A percentile compares a stretch with the other conserved stretches of the same genome.
These are phyloP conservation scores for Exophiala viscosa DNA, from an alignment of 2,329 filamentous ascomycete species.

Conservation along the genomic window DNA sequence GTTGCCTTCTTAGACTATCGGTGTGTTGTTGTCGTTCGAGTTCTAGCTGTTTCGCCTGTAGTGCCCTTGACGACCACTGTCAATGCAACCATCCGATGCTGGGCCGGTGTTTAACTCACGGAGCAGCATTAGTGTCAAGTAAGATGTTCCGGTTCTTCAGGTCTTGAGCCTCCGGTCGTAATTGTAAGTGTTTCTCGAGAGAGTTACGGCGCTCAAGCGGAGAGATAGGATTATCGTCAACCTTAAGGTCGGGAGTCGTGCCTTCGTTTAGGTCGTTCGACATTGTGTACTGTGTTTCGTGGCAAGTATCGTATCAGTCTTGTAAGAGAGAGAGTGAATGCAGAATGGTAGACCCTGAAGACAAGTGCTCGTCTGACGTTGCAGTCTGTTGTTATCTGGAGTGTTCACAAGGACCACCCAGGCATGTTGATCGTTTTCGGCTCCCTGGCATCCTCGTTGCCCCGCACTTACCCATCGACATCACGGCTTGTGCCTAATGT, in stretches of 20 bases:
- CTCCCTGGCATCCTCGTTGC: slow-evolving; percentile 6
- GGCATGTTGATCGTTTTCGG: background rate
- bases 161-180: slow-evolving; percentile 64
- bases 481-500: background rate
- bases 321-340: too few relatives aligned
- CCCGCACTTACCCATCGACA: slow-evolving; percentile 4
- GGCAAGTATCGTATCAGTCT: too few relatives aligned
- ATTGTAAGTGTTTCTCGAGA: slow-evolving; percentile 67
- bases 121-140: slow-evolving; percentile 63
- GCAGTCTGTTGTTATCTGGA: slow-evolving; percentile 9
- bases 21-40: slow-evolving; percentile 62
- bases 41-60: slow-evolving; percentile 60
- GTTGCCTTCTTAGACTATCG: slow-evolving; percentile 62
- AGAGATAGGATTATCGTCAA: slow-evolving; percentile 60
- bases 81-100: background rate
- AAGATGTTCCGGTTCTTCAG: slow-evolving; percentile 67
- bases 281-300: slow-evolving; percentile 12
- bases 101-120: slow-evolving; percentile 43
- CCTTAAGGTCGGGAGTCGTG: slow-evolving; percentile 26
- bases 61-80: slow-evolving; percentile 42
- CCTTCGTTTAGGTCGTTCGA: slow-evolving; percentile 21
- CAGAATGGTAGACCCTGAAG: background rate
- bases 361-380: slow-evolving; percentile 9
- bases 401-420: background rate
- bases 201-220: slow-evolving; percentile 60